phyloP scores from a whole-genome alignment of 805 yeast genomes.

The Barnettozyma sucrosica region DNA sequence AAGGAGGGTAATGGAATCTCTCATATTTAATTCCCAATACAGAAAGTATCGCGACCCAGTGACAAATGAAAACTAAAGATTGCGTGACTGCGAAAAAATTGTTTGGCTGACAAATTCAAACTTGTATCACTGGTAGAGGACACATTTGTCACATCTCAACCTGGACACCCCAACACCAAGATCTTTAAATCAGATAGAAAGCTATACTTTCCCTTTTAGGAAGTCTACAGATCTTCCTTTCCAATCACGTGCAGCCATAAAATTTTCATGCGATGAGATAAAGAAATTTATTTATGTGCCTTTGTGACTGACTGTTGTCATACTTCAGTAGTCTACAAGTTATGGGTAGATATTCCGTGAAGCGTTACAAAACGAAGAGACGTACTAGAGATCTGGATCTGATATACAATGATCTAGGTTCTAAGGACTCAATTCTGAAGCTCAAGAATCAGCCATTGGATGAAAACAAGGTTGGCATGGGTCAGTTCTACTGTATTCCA shows the following conservation, averaged over 20 bases:
- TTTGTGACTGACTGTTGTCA: background rate
- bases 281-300: background rate
- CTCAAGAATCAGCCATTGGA: slow-evolving; percentile 80
- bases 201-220: slow-evolving; percentile 1
- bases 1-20: background rate
- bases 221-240: slow-evolving; percentile 1
- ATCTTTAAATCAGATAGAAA: background rate
- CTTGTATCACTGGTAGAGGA: background rate
- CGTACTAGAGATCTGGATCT: slow-evolving; percentile 80
- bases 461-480: slow-evolving; percentile 89
- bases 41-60: background rate
- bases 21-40: background rate
- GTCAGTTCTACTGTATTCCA: slow-evolving; percentile 89
- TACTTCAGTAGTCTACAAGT: slow-evolving; percentile 4
- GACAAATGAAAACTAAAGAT: background rate
- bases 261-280: slow-evolving; percentile 5
- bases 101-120: slow-evolving; percentile 1
- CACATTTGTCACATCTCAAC: background rate
- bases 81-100: slow-evolving; percentile 9
- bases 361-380: slow-evolving; percentile 85
- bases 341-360: slow-evolving; percentile 87
- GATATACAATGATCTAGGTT: slow-evolving; percentile 67
- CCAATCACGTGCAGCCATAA: background rate
- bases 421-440: slow-evolving; percentile 54
- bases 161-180: slow-evolving; percentile 1